Conservation (phyloP, 257 asterid species). For the Scutellaria minor region DNA sequence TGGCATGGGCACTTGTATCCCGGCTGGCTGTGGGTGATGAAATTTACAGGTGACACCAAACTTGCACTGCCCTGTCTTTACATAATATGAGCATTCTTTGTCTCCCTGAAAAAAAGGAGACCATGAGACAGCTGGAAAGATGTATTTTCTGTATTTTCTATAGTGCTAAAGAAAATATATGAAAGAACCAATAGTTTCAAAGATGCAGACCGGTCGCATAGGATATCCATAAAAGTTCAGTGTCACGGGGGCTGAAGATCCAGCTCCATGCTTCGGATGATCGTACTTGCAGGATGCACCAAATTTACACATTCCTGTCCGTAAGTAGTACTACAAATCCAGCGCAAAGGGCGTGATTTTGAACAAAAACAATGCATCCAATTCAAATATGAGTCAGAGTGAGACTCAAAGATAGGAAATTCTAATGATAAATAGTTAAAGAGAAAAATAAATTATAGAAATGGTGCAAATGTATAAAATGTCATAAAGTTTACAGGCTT, state of each 20-base stretch:
- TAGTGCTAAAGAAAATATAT: slow-evolving; percentile 20
- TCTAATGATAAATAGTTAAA: not conserved
- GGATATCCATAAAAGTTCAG: slow-evolving; percentile 83
- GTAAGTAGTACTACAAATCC: slow-evolving; percentile 81
- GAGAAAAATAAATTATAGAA: not conserved
- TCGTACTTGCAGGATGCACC: slow-evolving; percentile 96
- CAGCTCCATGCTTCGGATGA: slow-evolving; percentile 90
- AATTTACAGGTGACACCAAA: slow-evolving; percentile 91
- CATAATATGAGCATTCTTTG: slow-evolving; percentile 85
- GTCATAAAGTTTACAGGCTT: not conserved
- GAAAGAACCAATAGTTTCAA: slow-evolving; percentile 23
- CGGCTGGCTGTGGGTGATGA: slow-evolving; percentile 96
- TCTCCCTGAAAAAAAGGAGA: slow-evolving; percentile 72
- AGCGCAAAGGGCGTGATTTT: slow-evolving; percentile 34
- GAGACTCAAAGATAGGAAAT: slow-evolving; percentile 19
- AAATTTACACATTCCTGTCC: slow-evolving; percentile 88
- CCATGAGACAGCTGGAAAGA: slow-evolving; percentile 35
- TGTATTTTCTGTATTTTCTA: slow-evolving; percentile 19
- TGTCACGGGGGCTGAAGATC: slow-evolving; percentile 61
- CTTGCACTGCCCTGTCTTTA: slow-evolving; percentile 91
- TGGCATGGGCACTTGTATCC: slow-evolving; percentile 53
- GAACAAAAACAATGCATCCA: slow-evolving; percentile 12
- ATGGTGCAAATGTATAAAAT: not conserved
- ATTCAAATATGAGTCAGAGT: slow-evolving; percentile 26
- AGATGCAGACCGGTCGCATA: slow-evolving; percentile 72